Evolutionary conservation across 495 filamentous ascomycete species (phyloP).

Genomic region (Platismatia glauca): DNA sequence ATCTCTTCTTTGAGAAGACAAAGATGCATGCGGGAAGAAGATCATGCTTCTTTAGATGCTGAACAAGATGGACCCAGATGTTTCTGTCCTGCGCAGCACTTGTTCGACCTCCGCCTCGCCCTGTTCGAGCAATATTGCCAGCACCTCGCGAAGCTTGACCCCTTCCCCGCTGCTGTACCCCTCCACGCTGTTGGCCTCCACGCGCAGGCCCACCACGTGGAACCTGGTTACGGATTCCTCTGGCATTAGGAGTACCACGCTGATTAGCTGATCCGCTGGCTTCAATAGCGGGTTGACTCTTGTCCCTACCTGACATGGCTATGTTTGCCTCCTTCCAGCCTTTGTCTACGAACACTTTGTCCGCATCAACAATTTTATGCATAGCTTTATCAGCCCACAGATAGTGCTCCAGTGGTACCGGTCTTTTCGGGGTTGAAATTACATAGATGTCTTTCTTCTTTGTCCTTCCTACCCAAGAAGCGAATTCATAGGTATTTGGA

Average conservation of each 20-base stretch:
- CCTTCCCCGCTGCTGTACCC: constrained; percentile 43
- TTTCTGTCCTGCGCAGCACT: constrained; percentile 88
- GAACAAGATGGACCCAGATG: constrained; percentile 92
- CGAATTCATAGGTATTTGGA: constrained; percentile 94
- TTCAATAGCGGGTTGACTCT: constrained; percentile 49
- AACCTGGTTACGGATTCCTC: constrained; percentile 41
- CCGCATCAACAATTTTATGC: constrained; percentile 84
- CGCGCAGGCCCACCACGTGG: constrained; percentile 39
- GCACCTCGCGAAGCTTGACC: constrained; percentile 53
- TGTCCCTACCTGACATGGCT: constrained; percentile 73
- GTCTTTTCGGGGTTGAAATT: constrained; percentile 91
- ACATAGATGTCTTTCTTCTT: constrained; percentile 99
- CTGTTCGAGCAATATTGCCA: constrained; percentile 81
- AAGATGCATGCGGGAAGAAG: constrained; percentile 91
- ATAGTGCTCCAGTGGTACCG: constrained; percentile 91
- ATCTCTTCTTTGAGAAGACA: constrained; percentile 95
- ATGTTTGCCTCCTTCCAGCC: constrained; percentile 94
- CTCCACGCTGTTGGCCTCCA: constrained; percentile 43
- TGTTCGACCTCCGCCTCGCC: constrained; percentile 73
- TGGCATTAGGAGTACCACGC: constrained; percentile 33
- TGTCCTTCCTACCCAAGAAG: constrained; percentile 94
- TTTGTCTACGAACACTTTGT: constrained; percentile 80
- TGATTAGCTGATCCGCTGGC: constrained; percentile 34
- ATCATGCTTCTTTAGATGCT: constrained; percentile 76
- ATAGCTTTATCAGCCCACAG: constrained; percentile 90